These are phyloP conservation scores for Acidomyces sp. DNA, from an alignment of 495 filamentous ascomycete genomes.

Conservation along the genomic window DNA sequence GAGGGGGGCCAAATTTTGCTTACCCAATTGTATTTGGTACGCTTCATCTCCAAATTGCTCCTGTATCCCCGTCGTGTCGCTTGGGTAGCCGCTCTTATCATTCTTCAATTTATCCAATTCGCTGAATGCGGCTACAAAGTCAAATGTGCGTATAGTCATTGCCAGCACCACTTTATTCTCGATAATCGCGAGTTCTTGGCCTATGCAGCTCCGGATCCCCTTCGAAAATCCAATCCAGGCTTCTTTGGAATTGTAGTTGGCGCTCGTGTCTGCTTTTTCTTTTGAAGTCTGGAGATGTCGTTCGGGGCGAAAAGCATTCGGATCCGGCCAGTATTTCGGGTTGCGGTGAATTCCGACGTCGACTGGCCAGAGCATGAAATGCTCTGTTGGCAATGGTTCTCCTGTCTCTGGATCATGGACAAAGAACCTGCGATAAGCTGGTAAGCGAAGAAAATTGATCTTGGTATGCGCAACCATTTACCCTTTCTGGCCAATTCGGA, in stretches of 20 bases:
- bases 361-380: conserved; percentile 21
- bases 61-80: conserved; percentile 3
- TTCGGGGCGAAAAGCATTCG: conserved; percentile 15
- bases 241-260: conserved; percentile 6
- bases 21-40: conserved; percentile 10
- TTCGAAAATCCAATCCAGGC: conserved; percentile 26
- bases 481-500: conserved; percentile 18
- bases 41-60: conserved; percentile 11
- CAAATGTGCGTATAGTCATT: conserved; percentile 20
- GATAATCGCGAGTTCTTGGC: conserved; percentile 27
- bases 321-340: conserved; percentile 17
- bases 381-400: conserved; percentile 25
- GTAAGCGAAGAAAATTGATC: too few species aligned
- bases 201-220: conserved; percentile 28
- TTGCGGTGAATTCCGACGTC: conserved; percentile 19
- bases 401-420: conserved; percentile 21
- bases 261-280: not conserved
- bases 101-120: conserved; percentile 16
- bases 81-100: conserved; percentile 8
- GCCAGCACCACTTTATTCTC: conserved; percentile 27
- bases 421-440: too few species aligned
- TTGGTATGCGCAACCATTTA: too few species aligned
- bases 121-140: conserved; percentile 20
- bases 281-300: conserved; percentile 5
- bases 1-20: too few species aligned